Evolutionary conservation across 208 protist genomes (phyloP).

Genomic region (Crithidia thermophila): DNA sequence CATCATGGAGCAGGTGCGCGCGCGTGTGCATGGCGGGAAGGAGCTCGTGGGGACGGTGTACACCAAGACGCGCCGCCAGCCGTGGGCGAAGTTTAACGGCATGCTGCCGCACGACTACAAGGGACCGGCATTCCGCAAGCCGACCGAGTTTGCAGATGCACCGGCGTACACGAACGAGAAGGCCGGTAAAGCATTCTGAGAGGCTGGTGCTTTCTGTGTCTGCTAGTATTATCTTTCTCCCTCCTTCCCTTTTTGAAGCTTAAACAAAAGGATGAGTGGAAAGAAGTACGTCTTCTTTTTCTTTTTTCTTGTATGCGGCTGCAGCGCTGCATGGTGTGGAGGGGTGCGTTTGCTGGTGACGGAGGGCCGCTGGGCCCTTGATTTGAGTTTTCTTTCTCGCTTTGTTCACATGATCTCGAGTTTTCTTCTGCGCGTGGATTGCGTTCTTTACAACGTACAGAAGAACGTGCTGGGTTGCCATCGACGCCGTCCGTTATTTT

Average conservation of each 20-base stretch:
- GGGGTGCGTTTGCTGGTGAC: not conserved
- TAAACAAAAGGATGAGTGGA: no score
- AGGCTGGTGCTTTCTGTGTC: constrained; percentile 3
- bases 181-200: constrained; percentile 25
- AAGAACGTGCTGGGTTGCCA: no score
- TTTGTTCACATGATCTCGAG: no score
- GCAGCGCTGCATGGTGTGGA: not conserved
- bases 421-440: no score
- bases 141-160: constrained; percentile 62
- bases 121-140: constrained; percentile 49
- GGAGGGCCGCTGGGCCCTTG: no score
- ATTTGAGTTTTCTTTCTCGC: no score
- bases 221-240: not conserved
- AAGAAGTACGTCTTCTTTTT: no score
- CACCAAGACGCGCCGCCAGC: constrained; percentile 71
- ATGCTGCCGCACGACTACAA: constrained; percentile 82
- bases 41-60: constrained; percentile 85
- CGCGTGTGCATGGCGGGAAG: constrained; percentile 60
- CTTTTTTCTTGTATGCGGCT: not conserved
- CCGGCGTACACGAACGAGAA: constrained; percentile 29
- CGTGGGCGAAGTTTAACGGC: constrained; percentile 86
- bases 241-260: not conserved
- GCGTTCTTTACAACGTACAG: no score
- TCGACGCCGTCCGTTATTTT: no score
- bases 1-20: constrained; percentile 69